Base-by-base conservation (phyloP, 2,329 filamentous ascomycete genomes). In the Aspergillus novoparasiticus region DNA sequence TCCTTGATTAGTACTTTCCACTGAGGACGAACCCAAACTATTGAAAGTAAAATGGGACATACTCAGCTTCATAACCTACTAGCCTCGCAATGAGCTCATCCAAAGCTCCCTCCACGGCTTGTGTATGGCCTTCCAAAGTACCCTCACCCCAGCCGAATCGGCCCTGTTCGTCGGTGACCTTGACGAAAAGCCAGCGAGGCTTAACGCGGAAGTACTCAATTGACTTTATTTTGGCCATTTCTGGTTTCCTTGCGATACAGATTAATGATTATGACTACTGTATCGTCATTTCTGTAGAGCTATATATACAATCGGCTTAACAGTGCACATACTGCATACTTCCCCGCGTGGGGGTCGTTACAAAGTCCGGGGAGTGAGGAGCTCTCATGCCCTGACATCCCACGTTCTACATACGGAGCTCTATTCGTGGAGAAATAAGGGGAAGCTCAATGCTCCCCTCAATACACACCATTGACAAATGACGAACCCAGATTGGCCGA, bases 111-210 rank as follows among this genome's bases (percentile, higher is more conserved):
- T 93, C 90, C 0, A 93, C 89, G 2, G 90, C 89, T 61, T 90
- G 84, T 0, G 88, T 88, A 70, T 93, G 91, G 0, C 90, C 91
- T 75, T 93, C 90, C 0, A 93, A 78, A 0, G 89, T 90, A 0
- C 88, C 89, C 73, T 93, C 90, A 26, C 91, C 91, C 90, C 90
- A 93, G 6, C 90, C 91, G 39, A 83, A 79, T 34, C 85, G 82
- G 2, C 86, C 89, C 1, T 83, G 82, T n/a, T 88, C 86, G 71
- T 93, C 90, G 1, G 86, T 89, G 67, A 93, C 85, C 75, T 93
- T 93, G 67, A 93, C 90, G 68, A 93, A 92, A 1, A 93, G 81
- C 90, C 90, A 93, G 30, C 91, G 83, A 9, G 91, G 91, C 57
- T 89, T 89, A 4, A 93, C 87, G 23, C 90, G 86, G 73, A 92